Conservation (phyloP, 164 flowering plant genomes). For the Akebia trifoliata region DNA sequence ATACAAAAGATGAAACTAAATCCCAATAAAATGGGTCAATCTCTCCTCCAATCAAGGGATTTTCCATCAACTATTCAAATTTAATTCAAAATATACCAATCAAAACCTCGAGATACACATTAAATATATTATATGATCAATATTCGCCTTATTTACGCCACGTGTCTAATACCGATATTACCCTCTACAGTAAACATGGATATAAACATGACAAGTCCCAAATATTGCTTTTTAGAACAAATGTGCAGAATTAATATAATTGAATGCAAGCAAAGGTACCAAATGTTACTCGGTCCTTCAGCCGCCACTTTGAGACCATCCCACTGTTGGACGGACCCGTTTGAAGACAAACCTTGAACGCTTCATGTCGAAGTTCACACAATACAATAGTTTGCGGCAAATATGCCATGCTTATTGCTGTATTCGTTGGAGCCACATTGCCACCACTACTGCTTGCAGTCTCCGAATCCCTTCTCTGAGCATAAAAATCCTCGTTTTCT, state of each 20-base stretch:
- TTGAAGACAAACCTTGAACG: slow-evolving; percentile 59
- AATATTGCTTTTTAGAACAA: background rate
- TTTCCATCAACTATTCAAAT: too few species aligned
- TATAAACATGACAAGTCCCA: background rate
- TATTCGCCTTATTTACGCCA: too few species aligned
- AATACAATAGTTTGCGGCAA: slow-evolving; percentile 69
- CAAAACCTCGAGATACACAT: too few species aligned
- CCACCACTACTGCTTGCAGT: slow-evolving; percentile 43
- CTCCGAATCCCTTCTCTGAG: slow-evolving; percentile 47
- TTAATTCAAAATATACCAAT: too few species aligned
- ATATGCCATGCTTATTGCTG: slow-evolving; percentile 68
- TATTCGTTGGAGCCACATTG: slow-evolving; percentile 16
- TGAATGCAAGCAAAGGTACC: background rate
- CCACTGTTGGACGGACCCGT: slow-evolving; percentile 74
- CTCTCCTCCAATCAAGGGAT: too few species aligned
- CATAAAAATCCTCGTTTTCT: slow-evolving; percentile 22
- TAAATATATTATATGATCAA: too few species aligned
- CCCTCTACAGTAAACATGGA: too few species aligned
- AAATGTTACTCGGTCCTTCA: slow-evolving; percentile 70
- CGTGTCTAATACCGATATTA: too few species aligned
- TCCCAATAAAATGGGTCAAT: too few species aligned
- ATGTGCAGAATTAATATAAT: background rate
- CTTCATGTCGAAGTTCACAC: slow-evolving; percentile 78
- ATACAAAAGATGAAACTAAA: too few species aligned
- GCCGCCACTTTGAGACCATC: slow-evolving; percentile 84